These are phyloP conservation scores for Ogataea polymorpha DNA, from an alignment of 805 yeast species.

Conservation along the genomic window DNA sequence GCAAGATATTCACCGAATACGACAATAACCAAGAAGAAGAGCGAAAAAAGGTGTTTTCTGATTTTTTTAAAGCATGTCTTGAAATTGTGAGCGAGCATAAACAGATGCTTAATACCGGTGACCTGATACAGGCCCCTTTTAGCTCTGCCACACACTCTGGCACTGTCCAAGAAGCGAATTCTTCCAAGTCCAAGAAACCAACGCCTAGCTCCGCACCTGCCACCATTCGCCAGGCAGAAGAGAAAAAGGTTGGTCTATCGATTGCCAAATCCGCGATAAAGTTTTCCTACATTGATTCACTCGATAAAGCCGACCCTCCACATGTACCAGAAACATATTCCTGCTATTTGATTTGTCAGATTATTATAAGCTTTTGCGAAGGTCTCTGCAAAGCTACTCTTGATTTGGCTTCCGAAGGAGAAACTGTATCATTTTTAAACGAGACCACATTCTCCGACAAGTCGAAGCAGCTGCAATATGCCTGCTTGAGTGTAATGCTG, in stretches of 20 bases:
- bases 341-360: slow-evolving; percentile 51
- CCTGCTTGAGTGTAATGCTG: slow-evolving; percentile 28
- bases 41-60: slow-evolving; percentile 58
- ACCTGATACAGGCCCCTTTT: slow-evolving; percentile 31
- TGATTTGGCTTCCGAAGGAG: slow-evolving; percentile 33
- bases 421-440: slow-evolving; percentile 23
- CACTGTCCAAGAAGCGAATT: slow-evolving; percentile 11
- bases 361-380: slow-evolving; percentile 57
- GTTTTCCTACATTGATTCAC: slow-evolving; percentile 62
- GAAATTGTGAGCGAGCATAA: slow-evolving; percentile 35
- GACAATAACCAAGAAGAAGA: slow-evolving; percentile 50
- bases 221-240: slow-evolving; percentile 12
- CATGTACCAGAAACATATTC: slow-evolving; percentile 59
- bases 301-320: slow-evolving; percentile 83
- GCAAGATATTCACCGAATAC: slow-evolving; percentile 54
- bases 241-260: slow-evolving; percentile 34
- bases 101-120: slow-evolving; percentile 34
- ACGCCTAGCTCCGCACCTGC: slow-evolving; percentile 12
- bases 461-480: slow-evolving; percentile 10
- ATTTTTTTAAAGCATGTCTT: slow-evolving; percentile 45
- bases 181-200: slow-evolving; percentile 1
- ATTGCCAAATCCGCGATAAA: slow-evolving; percentile 43
- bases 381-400: slow-evolving; percentile 59
- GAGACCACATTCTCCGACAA: slow-evolving; percentile 17
- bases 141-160: slow-evolving; percentile 11